Base-by-base conservation (phyloP, 2,329 filamentous ascomycete species). In the Ascochyta viciae-villosae region DNA sequence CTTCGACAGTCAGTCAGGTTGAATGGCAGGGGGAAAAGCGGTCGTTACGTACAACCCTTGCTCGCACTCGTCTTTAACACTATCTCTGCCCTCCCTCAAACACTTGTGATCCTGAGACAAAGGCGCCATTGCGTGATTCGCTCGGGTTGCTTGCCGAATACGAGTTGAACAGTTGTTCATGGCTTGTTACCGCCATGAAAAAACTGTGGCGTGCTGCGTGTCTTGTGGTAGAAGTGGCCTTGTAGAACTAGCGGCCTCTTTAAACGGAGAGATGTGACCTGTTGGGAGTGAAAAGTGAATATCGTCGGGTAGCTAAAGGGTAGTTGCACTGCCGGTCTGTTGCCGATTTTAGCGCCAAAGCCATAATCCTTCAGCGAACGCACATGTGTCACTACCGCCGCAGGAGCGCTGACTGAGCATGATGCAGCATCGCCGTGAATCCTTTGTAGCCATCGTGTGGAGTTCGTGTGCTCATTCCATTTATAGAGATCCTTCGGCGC, bases 361-460 rank as follows among this genome's bases (percentile, higher is more conserved):
- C 45, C 13, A 45, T 19, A 33, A 49, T 54, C 51, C 51, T 40
- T 26, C 34, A 27, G 23, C 10, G 27, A 15, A 34, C 13, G 27
- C 44, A 39, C 26, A 15, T 5, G 39, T 54, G 39, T 35, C n/a
- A 45, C 26, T 10, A 23, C 12, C 15, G 6, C 19, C 33, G 15
- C 26, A 44, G 33, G 15, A 49, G 39, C 40, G 45, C 51, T 50
- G 15, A 45, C 26, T 13, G 39, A 34, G 33, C 34, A 33, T 45
- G 34, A 12, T 39, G 22, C 51, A 35, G 22, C 16, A 34, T 44
- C 33, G 51, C 24, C 19, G 35, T 45, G 45, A 27, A 15, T 39
- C n/a, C 16, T 40, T 15, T 40, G 22, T 19, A 16, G 16, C 23
- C 29, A 22, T 8, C 12, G 9, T 19, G 49, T 16, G 4, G 15